Evolutionary conservation across 768 basidiomycete species (phyloP).

Genomic region (Mycena filopes): DNA sequence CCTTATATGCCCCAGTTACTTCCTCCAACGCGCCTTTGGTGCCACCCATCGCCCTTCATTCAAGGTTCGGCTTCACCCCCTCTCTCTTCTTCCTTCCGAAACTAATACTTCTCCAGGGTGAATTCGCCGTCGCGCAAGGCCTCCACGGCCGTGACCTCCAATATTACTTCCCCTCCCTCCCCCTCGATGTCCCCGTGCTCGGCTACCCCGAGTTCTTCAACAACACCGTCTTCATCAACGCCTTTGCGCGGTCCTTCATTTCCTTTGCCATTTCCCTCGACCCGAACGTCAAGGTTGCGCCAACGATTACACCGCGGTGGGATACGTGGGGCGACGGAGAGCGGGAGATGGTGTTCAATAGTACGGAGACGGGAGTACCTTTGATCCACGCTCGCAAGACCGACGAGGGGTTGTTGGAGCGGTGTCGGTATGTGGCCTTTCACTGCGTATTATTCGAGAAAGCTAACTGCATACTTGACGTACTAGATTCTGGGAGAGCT

Average conservation of each 20-base stretch:
- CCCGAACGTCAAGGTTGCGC: conserved; percentile 12
- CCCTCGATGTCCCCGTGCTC: too few relatives aligned
- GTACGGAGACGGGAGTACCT: background rate
- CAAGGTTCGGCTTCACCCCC: too few relatives aligned
- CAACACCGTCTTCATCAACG: conserved; percentile 15
- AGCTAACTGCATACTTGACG: too few relatives aligned
- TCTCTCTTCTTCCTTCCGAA: too few relatives aligned
- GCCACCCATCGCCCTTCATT: background rate
- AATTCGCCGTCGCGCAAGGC: too few relatives aligned
- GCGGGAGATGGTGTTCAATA: conserved; percentile 23
- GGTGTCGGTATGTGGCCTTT: conserved; percentile 1
- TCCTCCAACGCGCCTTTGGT: too few relatives aligned
- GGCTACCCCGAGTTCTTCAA: too few relatives aligned
- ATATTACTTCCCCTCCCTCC: too few relatives aligned
- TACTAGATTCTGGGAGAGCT: too few relatives aligned
- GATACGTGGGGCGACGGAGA: background rate
- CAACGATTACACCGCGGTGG: conserved; percentile 20
- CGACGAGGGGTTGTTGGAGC: background rate
- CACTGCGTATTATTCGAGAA: too few relatives aligned
- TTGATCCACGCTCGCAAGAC: background rate
- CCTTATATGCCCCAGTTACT: too few relatives aligned
- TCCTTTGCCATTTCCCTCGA: conserved; percentile 17
- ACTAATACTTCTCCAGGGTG: background rate
- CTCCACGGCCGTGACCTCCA: too few relatives aligned
- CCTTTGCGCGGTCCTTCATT: conserved; percentile 20